Evolutionary conservation across 208 protist genomes (phyloP).

Genomic region (Trypanosoma rangeli): DNA sequence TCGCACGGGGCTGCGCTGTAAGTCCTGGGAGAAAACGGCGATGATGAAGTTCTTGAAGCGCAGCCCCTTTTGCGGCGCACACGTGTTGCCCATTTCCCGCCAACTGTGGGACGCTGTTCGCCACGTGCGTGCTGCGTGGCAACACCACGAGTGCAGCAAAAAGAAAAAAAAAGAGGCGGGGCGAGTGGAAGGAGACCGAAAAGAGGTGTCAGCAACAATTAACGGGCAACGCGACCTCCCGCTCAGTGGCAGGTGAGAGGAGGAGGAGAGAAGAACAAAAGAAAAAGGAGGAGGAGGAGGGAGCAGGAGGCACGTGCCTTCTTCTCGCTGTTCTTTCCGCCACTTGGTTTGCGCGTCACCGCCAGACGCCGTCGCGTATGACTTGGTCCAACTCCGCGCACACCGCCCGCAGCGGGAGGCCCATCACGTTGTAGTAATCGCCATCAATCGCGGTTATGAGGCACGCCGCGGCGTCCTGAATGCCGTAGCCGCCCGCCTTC

Average conservation of each 20-base stretch:
- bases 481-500: conserved; percentile 47
- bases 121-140: background rate
- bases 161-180: conserved; percentile 11
- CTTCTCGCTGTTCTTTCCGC: background rate
- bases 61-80: conserved; percentile 51
- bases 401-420: conserved; percentile 33
- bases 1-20: conserved; percentile 39
- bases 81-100: conserved; percentile 36
- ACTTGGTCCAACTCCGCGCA: conserved; percentile 26
- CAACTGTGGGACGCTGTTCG: background rate
- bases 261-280: background rate
- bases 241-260: background rate
- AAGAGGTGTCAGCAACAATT: no score
- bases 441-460: conserved; percentile 40
- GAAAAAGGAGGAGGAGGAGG: background rate
- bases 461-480: conserved; percentile 39
- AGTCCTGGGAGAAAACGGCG: conserved; percentile 61
- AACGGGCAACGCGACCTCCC: no score
- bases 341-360: background rate
- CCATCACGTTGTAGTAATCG: conserved; percentile 55
- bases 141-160: conserved; percentile 9
- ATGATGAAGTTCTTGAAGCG: conserved; percentile 84
- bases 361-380: conserved; percentile 22
- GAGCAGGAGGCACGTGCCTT: background rate
- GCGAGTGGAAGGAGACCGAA: background rate